Evolutionary conservation across 2,329 filamentous ascomycete species (phyloP).

Genomic region (Xylaria sp.): DNA sequence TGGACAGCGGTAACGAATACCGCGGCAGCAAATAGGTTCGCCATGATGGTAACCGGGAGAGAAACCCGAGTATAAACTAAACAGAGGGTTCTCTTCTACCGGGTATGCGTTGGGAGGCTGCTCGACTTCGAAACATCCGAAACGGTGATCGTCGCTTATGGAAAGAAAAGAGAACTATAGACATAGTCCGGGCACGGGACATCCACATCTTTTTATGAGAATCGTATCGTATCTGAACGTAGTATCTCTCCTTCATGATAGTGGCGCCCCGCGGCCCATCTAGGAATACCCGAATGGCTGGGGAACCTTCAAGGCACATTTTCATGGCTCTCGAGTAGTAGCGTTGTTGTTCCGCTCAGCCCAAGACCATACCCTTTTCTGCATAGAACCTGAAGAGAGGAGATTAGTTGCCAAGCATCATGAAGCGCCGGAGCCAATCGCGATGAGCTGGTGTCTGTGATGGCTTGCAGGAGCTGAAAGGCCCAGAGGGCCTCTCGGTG

Average conservation of each 20-base stretch:
- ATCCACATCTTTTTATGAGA: constrained; percentile 18
- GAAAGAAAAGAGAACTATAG: constrained; percentile 10
- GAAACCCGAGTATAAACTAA: background rate
- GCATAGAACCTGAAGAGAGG: constrained; percentile 13
- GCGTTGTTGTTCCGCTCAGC: constrained; percentile 13
- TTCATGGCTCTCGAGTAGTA: constrained; percentile 7
- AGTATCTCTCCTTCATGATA: background rate
- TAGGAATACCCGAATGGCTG: constrained; percentile 6
- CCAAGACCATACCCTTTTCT: constrained; percentile 28
- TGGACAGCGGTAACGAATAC: constrained; percentile 39
- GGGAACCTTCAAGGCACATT: constrained; percentile 23
- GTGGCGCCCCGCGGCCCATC: constrained; percentile 1
- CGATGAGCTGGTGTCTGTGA: constrained; percentile 13
- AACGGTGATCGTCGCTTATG: constrained; percentile 8
- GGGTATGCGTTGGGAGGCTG: constrained; percentile 7
- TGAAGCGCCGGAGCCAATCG: constrained; percentile 31
- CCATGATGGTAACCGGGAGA: constrained; percentile 24
- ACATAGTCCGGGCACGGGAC: constrained; percentile 8
- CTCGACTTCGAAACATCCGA: constrained; percentile 4
- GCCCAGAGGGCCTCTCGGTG: constrained; percentile 17
- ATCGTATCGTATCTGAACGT: constrained; percentile 1
- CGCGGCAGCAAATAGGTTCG: constrained; percentile 32
- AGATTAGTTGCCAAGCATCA: constrained; percentile 34
- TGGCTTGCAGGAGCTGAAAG: constrained; percentile 45
- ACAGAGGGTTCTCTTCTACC: constrained; percentile 9